These are phyloP conservation scores for Clitopilus passeckerianus DNA, from an alignment of 768 basidiomycete species.

Conservation along the genomic window DNA sequence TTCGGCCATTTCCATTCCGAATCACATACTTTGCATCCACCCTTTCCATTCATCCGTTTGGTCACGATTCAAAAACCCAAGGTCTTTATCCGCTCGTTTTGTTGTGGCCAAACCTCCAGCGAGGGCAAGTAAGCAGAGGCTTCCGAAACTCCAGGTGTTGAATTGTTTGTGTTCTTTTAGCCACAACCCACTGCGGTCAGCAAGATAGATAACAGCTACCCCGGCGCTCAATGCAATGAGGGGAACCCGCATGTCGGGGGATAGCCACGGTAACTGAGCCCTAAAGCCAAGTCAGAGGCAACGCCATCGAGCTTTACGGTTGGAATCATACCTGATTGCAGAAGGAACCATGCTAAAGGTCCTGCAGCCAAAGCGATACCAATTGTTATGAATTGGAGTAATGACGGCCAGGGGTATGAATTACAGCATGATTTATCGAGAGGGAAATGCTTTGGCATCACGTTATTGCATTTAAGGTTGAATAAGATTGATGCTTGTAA, in stretches of 20 bases:
- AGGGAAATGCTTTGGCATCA: conserved; percentile 55
- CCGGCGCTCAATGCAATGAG: conserved; percentile 36
- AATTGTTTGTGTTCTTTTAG: conserved; percentile 88
- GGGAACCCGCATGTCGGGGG: background rate
- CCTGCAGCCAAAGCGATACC: conserved; percentile 42
- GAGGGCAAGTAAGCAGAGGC: conserved; percentile 51
- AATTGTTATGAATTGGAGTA: conserved; percentile 52
- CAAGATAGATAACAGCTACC: conserved; percentile 64
- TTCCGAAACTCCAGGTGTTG: conserved; percentile 59
- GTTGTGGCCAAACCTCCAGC: conserved; percentile 58
- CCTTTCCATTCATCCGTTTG: conserved; percentile 98
- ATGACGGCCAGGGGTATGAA: conserved; percentile 62
- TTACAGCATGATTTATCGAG: conserved; percentile 80
- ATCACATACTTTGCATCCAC: conserved; percentile 87
- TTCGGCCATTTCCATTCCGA: background rate
- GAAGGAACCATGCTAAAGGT: conserved; percentile 38
- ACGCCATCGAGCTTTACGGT: background rate
- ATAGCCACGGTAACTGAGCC: background rate
- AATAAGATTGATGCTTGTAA: conserved; percentile 75
- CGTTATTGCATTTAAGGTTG: conserved; percentile 78
- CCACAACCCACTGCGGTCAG: conserved; percentile 86
- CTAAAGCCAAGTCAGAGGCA: background rate
- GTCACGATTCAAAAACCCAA: conserved; percentile 86
- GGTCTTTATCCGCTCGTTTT: conserved; percentile 71
- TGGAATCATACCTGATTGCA: conserved; percentile 13